phyloP scores from a whole-genome alignment of 2,329 filamentous ascomycete genomes.

The Pseudogymnoascus verrucosus region DNA sequence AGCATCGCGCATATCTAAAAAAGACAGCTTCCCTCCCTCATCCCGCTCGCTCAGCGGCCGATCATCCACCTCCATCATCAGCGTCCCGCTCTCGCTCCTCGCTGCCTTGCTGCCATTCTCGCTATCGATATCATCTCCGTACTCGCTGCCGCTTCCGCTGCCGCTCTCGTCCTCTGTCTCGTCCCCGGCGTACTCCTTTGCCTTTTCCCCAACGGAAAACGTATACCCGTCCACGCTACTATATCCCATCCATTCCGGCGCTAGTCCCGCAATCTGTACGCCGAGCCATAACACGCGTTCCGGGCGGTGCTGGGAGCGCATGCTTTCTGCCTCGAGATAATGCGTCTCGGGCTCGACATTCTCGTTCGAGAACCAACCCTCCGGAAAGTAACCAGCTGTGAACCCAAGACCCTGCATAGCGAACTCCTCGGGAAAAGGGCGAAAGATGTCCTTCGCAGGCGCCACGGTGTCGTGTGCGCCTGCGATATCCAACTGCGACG shows the following conservation, averaged over 20 bases:
- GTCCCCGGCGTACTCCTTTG: not conserved
- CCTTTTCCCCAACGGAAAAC: not conserved
- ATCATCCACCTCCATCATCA: not conserved
- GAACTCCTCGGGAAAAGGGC: slow-evolving; percentile 25
- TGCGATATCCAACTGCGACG: not conserved
- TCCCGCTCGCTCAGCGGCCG: not conserved
- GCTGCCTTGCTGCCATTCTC: not conserved
- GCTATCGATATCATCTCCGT: not conserved
- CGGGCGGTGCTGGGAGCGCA: not conserved
- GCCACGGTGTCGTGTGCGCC: not conserved
- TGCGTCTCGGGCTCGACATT: slow-evolving; percentile 24
- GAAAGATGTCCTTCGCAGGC: slow-evolving; percentile 17
- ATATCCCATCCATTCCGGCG: not conserved
- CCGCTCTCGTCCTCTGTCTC: not conserved
- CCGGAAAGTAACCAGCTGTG: slow-evolving; percentile 21
- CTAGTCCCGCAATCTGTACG: not conserved
- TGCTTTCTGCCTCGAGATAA: slow-evolving; percentile 14
- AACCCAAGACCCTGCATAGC: slow-evolving; percentile 23
- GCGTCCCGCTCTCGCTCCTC: not conserved
- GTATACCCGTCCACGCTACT: not conserved
- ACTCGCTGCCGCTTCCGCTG: not conserved
- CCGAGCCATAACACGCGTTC: not conserved
- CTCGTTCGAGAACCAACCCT: slow-evolving; percentile 21
- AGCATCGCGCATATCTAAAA: slow-evolving; percentile 3
- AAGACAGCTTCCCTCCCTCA: not conserved